Evolutionary conservation across 2,329 filamentous ascomycete genomes (phyloP), one percentile per base, ranked within the genome.

Genomic region (Coniochaeta sp.): DNA sequence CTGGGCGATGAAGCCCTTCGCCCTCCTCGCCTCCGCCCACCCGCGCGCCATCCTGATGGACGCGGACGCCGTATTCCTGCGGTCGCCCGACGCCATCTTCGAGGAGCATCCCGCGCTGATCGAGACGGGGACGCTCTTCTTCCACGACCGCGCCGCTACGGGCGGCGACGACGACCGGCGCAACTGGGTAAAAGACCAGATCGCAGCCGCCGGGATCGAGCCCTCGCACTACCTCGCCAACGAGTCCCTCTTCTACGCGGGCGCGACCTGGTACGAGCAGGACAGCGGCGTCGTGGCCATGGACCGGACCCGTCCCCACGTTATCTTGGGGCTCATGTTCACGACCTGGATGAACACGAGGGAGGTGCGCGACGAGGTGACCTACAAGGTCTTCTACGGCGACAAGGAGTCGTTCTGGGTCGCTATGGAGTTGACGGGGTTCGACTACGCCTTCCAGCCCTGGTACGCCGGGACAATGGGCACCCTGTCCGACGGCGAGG

Each of bases 331-430:
- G 14, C 24, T 47, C 3, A 13, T 30, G 4, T 47, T 47, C 42
- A 14, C 42, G 27, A 13, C 42, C 5, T 47, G 42, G 42, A 47
- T 47, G 42, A 47, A 47, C 24, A 47, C 42, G 3, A 47, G 28
- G 27, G 42, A 47, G 6, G 42, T 47, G 12, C 42, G 42, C 6
- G 42, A 47, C 22, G 13, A 47, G 14, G 16, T 47, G 12, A 47
- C 42, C 4, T 47, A 47, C 14, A 14, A 7, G 42, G 24, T 16
- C 24, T 47, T 47, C 14, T 20, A 47, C 42, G 42, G 42, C 24
- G 42, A 47, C 42, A 47, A 47, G 42, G 42, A 47, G 27, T 28
- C 42, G 14, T 47, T 47, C 24, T 47, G 42, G 42, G 22, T 47
- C 7, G 42, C 42, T 8, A 47, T 47, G 42, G 42, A 47, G 42